Evolutionary conservation across 2,329 filamentous ascomycete genomes (phyloP).

Genomic region (Fusarium poae): DNA sequence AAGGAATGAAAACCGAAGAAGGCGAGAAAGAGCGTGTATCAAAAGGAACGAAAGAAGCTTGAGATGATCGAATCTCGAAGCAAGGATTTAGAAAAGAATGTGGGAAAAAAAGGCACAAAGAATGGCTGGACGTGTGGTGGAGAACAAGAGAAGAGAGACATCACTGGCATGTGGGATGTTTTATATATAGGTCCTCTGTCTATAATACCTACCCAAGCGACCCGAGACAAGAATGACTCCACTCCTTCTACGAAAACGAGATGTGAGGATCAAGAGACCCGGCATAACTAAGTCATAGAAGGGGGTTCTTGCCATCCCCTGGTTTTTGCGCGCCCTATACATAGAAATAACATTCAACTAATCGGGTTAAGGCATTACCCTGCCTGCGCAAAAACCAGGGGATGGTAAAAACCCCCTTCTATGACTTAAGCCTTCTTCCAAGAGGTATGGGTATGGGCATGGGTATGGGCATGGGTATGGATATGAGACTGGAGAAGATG

Average conservation of each 20-base stretch:
- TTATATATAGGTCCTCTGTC: slow-evolving; percentile 38
- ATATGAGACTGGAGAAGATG: slow-evolving; percentile 18
- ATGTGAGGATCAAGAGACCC: slow-evolving; percentile 26
- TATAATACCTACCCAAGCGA: slow-evolving; percentile 12
- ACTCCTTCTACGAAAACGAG: slow-evolving; percentile 25
- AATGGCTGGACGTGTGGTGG: slow-evolving; percentile 37
- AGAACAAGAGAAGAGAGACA: slow-evolving; percentile 14
- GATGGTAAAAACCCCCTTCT: too few relatives aligned
- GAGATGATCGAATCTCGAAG: slow-evolving; percentile 34
- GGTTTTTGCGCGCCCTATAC: too few relatives aligned
- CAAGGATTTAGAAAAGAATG: slow-evolving; percentile 31
- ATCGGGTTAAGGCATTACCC: too few relatives aligned
- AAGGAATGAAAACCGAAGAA: slow-evolving; percentile 38
- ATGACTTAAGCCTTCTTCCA: slow-evolving; percentile 19
- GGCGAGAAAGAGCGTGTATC: slow-evolving; percentile 14
- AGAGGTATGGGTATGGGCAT: slow-evolving; percentile 6
- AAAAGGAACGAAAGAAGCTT: slow-evolving; percentile 30
- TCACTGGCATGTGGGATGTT: slow-evolving; percentile 25
- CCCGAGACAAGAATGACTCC: slow-evolving; percentile 20
- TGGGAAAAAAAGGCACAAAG: slow-evolving; percentile 32
- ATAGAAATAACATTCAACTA: too few relatives aligned
- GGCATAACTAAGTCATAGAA: too few relatives aligned
- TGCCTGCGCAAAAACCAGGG: too few relatives aligned
- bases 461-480: slow-evolving; percentile 5
- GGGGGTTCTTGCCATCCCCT: too few relatives aligned